Evolutionary conservation across 768 basidiomycete species (phyloP), one percentile per base, ranked within the genome.

Genomic region (Boletus pseudo-olivaceus): DNA sequence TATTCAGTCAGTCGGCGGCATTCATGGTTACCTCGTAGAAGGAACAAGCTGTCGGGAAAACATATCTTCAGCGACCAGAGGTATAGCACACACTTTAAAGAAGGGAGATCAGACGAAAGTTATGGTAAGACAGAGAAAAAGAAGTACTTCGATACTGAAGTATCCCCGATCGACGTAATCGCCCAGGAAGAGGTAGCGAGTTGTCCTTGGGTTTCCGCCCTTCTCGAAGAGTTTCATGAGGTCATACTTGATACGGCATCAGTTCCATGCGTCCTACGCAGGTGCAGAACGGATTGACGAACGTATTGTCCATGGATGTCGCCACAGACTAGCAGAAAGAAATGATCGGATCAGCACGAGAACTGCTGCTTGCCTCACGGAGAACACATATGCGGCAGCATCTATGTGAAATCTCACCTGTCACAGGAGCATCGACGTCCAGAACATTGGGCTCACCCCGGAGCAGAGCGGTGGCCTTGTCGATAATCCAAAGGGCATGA

Each of bases 151-250:
- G 61, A 87, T 84, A 51, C 84, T 86, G 66, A 87, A 88, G 72
- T 88, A 88, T 32, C 86, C 86, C 54, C 86, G 73, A 65, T 88
- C 86, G 19, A 88, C 86, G 62, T 88, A 88, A 67, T 88, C 86
- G 12, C 86, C 86, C 47, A 88, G 69, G 74, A 88, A 87, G 50
- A 87, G 78, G 65, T 88, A 88, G 47, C 86, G 76, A 3, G 86
- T 88, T 34, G 84, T 82, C 49, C 83, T 85, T 2, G 86, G 86
- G 70, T 82, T 87, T 4, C 86, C 86, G 20, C 86, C 87, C 23
- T 88, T 83, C 66, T 88, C 86, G 63, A 88, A 87, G 27, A 88
- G 78, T 67, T 88, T 88, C 86, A 88, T 88, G 52, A 88, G 72
- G 68, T 88, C 86, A 62, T 83, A 88, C 85, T 87, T 57, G 23